Evolutionary conservation across 2,329 filamentous ascomycete species (phyloP).

Genomic region (Cytospora schulzeri): DNA sequence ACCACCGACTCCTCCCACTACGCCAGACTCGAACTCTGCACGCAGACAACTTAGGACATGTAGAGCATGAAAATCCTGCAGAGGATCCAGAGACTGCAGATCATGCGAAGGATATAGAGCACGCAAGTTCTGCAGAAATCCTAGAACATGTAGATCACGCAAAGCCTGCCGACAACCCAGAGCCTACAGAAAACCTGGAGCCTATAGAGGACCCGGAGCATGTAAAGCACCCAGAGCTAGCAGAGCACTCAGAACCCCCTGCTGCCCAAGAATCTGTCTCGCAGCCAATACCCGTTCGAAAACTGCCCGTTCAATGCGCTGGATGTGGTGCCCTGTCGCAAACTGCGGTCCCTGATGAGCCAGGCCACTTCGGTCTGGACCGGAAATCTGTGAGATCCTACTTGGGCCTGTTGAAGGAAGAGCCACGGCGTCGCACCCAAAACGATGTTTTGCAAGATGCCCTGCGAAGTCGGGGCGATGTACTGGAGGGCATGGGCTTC

Average conservation of each 20-base stretch:
- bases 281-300: slow-evolving; percentile 15
- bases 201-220: neutral
- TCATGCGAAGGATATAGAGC: no score
- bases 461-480: slow-evolving; percentile 46
- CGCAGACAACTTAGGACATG: neutral
- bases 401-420: slow-evolving; percentile 40
- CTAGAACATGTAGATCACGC: neutral
- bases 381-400: slow-evolving; percentile 56
- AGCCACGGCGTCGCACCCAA: slow-evolving; percentile 37
- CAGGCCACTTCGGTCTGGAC: slow-evolving; percentile 60
- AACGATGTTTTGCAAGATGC: slow-evolving; percentile 51
- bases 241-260: neutral
- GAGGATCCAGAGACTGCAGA: neutral
- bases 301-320: slow-evolving; percentile 59
- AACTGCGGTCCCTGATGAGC: slow-evolving; percentile 49
- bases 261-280: neutral
- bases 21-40: slow-evolving; percentile 12
- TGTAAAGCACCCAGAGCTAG: neutral
- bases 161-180: neutral
- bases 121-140: neutral
- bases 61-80: neutral
- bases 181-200: neutral
- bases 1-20: slow-evolving; percentile 9
- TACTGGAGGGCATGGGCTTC: slow-evolving; percentile 50
- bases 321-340: slow-evolving; percentile 69